Conservation (phyloP, 345 rosid genomes). For the Rhodomyrtus tomentosa region DNA sequence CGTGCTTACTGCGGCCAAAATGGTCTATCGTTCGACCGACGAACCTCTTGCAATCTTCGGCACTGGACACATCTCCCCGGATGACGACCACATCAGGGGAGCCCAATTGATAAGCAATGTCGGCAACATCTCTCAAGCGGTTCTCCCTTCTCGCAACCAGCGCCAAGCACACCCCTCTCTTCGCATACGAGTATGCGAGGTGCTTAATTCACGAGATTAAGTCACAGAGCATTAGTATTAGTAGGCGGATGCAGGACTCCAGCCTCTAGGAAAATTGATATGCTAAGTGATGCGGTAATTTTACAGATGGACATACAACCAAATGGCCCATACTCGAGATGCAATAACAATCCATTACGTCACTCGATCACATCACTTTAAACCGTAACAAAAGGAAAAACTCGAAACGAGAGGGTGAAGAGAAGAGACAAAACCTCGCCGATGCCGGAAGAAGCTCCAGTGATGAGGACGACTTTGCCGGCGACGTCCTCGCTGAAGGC, state of each 20-base stretch:
- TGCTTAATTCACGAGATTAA: constrained; percentile 8
- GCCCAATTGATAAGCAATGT: constrained; percentile 15
- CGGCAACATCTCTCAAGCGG: constrained; percentile 7
- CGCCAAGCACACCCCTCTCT: constrained; percentile 25
- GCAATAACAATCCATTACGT: neutral
- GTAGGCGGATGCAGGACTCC: too few relatives aligned
- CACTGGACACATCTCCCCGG: constrained; percentile 12
- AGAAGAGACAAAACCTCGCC: constrained; percentile 33
- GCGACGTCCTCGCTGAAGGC: constrained; percentile 31
- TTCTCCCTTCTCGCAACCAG: constrained; percentile 22
- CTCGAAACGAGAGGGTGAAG: neutral
- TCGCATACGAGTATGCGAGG: constrained; percentile 23
- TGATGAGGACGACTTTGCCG: constrained; percentile 55
- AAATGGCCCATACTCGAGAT: neutral
- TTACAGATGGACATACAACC: neutral
- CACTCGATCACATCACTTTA: neutral
- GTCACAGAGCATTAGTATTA: neutral
- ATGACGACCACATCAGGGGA: constrained; percentile 14
- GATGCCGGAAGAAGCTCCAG: constrained; percentile 64
- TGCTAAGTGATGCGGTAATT: neutral
- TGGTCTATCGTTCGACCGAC: constrained; percentile 5
- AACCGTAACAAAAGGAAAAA: too few relatives aligned
- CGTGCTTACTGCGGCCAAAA: constrained; percentile 15
- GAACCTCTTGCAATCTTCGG: constrained; percentile 13
- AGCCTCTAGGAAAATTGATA: too few relatives aligned